Percentiles rank a stretch among this genome's conserved stretches.
Evolutionary conservation across 768 basidiomycete species (phyloP).

Genomic region (Paxillus ammoniavirescens): DNA sequence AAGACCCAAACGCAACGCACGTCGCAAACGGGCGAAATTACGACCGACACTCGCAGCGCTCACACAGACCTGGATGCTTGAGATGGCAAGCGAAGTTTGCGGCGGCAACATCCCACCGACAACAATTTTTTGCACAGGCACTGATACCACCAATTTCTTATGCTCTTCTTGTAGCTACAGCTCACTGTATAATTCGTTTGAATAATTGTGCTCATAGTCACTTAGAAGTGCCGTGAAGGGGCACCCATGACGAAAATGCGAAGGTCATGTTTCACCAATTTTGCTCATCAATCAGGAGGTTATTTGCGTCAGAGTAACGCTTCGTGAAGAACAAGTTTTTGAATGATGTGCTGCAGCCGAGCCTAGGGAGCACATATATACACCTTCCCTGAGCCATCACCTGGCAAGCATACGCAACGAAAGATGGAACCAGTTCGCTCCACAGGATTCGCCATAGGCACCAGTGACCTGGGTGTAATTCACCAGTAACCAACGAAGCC

Average conservation of each 20-base stretch:
- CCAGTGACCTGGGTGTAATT: not conserved
- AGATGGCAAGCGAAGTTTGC: constrained; percentile 23
- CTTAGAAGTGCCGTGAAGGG: not conserved
- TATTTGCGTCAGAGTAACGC: constrained; percentile 4
- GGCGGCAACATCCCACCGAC: constrained; percentile 19
- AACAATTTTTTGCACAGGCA: constrained; percentile 22
- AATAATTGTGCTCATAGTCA: not conserved
- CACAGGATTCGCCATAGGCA: not conserved
- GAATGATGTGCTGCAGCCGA: not conserved
- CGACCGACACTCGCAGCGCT: constrained; percentile 18
- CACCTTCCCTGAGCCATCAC: not conserved
- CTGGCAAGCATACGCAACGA: not conserved
- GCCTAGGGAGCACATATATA: not conserved
- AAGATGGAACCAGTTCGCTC: not conserved
- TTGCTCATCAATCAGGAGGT: constrained; percentile 8
- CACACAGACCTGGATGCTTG: constrained; percentile 18
- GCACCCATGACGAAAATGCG: not conserved
- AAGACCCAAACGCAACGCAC: constrained; percentile 15
- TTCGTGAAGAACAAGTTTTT: not conserved
- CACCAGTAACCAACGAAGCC: not conserved
- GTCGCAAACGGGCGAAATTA: constrained; percentile 23
- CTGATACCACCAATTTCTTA: constrained; percentile 6
- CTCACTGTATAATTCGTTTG: constrained; percentile 1
- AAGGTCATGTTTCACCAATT: not conserved
- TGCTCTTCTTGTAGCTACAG: constrained; percentile 16